Percentiles rank a stretch among this genome's conserved stretches.
Conservation (phyloP, 306 rosid genomes). For the Lotus japonicus region DNA sequence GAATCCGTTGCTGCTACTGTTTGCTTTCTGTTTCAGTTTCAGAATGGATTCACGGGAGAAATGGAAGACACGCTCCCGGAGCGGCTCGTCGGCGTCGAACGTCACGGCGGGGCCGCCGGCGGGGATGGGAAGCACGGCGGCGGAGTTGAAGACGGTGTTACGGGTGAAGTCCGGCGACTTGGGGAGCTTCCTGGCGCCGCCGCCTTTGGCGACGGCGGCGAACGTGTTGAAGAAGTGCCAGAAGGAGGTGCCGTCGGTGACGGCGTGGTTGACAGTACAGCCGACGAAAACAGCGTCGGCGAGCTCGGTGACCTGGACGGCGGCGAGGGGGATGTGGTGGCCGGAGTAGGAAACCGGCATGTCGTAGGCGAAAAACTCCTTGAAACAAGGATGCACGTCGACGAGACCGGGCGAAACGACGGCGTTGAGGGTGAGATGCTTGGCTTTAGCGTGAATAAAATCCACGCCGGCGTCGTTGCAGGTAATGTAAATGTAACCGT, state of each 20-base stretch:
- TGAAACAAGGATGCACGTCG: constrained; percentile 61
- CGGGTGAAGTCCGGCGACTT: constrained; percentile 48
- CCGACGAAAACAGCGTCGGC: constrained; percentile 70
- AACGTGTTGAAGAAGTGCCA: constrained; percentile 93
- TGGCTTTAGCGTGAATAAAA: constrained; percentile 63
- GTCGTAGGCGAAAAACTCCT: constrained; percentile 64
- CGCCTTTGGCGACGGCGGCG: constrained; percentile 47
- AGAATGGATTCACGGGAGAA: constrained; percentile 46
- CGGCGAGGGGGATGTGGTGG: constrained; percentile 54
- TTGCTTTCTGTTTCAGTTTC: constrained; percentile 42
- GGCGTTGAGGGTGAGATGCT: constrained; percentile 31
- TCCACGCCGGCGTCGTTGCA: constrained; percentile 77
- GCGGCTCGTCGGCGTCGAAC: constrained; percentile 41
- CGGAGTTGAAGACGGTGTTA: constrained; percentile 51
- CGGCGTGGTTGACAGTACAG: constrained; percentile 62
- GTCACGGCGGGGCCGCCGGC: constrained; percentile 62
- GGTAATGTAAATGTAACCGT: constrained; percentile 44
- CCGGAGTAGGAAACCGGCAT: constrained; percentile 60
- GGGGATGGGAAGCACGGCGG: constrained; percentile 48
- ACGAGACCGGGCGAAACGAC: constrained; percentile 14
- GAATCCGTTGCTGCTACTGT: constrained; percentile 22
- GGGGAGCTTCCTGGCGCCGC: constrained; percentile 28
- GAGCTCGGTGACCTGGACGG: constrained; percentile 78
- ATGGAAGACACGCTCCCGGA: constrained; percentile 74
- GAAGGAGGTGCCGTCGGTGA: constrained; percentile 76